Evolutionary conservation across 2,329 filamentous ascomycete genomes (phyloP).

Genomic region (Talaromyces sp.): DNA sequence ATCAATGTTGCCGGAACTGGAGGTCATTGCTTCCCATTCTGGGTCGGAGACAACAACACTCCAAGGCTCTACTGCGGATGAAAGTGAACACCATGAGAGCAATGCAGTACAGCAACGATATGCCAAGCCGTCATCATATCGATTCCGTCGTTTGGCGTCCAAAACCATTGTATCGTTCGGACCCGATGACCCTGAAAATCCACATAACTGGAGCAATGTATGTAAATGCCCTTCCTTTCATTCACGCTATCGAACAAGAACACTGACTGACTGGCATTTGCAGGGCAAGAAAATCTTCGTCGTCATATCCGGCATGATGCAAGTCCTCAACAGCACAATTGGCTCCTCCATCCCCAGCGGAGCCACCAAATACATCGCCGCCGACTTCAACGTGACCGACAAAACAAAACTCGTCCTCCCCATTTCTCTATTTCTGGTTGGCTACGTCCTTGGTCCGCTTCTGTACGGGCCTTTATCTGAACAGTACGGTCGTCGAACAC

Average conservation of each 20-base stretch:
- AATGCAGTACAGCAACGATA: slow-evolving; percentile 29
- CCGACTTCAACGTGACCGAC: slow-evolving; percentile 34
- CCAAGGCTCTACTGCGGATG: neutral
- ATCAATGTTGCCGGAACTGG: slow-evolving; percentile 3
- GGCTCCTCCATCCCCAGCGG: slow-evolving; percentile 39
- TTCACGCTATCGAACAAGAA: too few species aligned
- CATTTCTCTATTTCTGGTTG: slow-evolving; percentile 41
- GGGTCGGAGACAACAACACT: slow-evolving; percentile 11
- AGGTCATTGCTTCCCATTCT: slow-evolving; percentile 1
- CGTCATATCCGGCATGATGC: slow-evolving; percentile 35
- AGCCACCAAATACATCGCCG: slow-evolving; percentile 36
- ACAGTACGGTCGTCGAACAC: slow-evolving; percentile 39
- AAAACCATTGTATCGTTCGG: slow-evolving; percentile 37
- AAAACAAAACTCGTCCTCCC: slow-evolving; percentile 36
- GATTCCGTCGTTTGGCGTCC: slow-evolving; percentile 34
- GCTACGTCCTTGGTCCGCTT: slow-evolving; percentile 44
- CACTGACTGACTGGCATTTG: neutral
- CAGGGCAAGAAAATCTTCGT: slow-evolving; percentile 35
- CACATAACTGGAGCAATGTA: slow-evolving; percentile 35
- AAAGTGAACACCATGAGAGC: neutral
- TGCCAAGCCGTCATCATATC: slow-evolving; percentile 26
- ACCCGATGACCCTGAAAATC: slow-evolving; percentile 33
- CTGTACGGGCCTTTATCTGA: slow-evolving; percentile 46
- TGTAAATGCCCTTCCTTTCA: neutral
- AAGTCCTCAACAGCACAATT: slow-evolving; percentile 43